Conservation (phyloP, 805 yeast species). For the Ogataea ganodermae region DNA sequence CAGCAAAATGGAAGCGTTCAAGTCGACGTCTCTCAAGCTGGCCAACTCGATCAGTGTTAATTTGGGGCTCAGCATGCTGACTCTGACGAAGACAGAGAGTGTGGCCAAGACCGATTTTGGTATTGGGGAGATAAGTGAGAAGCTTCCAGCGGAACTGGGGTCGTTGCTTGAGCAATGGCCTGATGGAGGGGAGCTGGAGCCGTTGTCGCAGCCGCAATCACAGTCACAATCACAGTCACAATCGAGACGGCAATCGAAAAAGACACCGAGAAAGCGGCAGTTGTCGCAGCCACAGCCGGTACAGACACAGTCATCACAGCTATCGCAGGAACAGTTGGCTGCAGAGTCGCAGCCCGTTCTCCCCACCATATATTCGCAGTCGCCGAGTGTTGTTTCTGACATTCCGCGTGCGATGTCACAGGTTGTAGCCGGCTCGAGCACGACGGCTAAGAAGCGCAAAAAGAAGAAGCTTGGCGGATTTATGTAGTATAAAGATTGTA, state of each 20-base stretch:
- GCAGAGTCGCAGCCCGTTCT: constrained; percentile 2
- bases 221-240: constrained; percentile 4
- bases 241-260: neutral
- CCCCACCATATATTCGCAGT: neutral
- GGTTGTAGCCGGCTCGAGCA: constrained; percentile 3
- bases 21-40: neutral
- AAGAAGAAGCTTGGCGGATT: constrained; percentile 24
- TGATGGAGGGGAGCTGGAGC: constrained; percentile 5
- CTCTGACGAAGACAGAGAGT: constrained; percentile 6
- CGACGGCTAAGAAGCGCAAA: constrained; percentile 16
- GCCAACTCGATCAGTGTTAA: constrained; percentile 9
- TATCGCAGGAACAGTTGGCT: neutral
- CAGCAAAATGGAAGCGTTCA: constrained; percentile 15
- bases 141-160: constrained; percentile 13
- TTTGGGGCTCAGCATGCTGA: constrained; percentile 17
- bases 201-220: too few relatives aligned
- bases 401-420: constrained; percentile 8
- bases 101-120: neutral
- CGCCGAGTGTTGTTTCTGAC: constrained; percentile 9
- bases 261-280: neutral
- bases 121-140: constrained; percentile 4
- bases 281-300: too few relatives aligned
- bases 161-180: constrained; percentile 23
- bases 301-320: neutral
- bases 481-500: constrained; percentile 8